Conservation (phyloP, 108 stramenopile species). For the Hondaea fermentalgiana region DNA sequence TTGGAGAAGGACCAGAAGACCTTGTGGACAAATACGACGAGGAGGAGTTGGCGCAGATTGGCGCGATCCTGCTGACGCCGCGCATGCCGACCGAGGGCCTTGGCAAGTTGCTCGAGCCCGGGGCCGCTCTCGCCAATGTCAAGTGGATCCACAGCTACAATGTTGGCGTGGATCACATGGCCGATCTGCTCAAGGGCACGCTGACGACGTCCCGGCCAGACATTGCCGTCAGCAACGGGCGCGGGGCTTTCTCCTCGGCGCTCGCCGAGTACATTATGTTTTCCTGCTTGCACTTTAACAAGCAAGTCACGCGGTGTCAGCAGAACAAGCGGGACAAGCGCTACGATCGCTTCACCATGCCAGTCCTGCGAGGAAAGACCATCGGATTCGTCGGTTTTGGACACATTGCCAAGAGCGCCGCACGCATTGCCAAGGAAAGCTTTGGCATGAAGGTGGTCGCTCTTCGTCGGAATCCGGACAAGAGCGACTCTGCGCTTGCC, state of each 20-base stretch:
- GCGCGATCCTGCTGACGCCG: too few species aligned
- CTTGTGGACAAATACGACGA: too few species aligned
- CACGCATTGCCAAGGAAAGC: slow-evolving; percentile 52
- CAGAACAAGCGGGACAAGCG: neutral
- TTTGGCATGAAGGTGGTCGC: slow-evolving; percentile 75
- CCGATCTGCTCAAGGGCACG: neutral
- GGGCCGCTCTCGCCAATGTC: neutral
- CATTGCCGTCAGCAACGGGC: slow-evolving; percentile 15
- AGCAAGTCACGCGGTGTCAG: slow-evolving; percentile 15
- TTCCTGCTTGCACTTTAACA: slow-evolving; percentile 16
- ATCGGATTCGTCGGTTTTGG: slow-evolving; percentile 80
- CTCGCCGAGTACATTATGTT: slow-evolving; percentile 29
- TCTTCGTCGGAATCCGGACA: slow-evolving; percentile 51
- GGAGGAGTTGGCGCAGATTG: too few species aligned
- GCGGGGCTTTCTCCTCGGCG: slow-evolving; percentile 20
- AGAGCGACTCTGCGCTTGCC: slow-evolving; percentile 33
- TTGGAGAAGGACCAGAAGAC: too few species aligned
- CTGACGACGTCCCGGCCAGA: neutral
- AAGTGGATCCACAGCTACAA: slow-evolving; percentile 18
- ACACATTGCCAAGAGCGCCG: slow-evolving; percentile 71
- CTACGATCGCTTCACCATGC: slow-evolving; percentile 25
- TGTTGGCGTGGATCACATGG: slow-evolving; percentile 10
- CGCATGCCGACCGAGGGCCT: neutral
- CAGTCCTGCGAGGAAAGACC: slow-evolving; percentile 31
- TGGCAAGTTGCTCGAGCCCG: neutral